phyloP scores from a whole-genome alignment of 1,139 yeast species.

The Barnettozyma hawaiiensis region DNA sequence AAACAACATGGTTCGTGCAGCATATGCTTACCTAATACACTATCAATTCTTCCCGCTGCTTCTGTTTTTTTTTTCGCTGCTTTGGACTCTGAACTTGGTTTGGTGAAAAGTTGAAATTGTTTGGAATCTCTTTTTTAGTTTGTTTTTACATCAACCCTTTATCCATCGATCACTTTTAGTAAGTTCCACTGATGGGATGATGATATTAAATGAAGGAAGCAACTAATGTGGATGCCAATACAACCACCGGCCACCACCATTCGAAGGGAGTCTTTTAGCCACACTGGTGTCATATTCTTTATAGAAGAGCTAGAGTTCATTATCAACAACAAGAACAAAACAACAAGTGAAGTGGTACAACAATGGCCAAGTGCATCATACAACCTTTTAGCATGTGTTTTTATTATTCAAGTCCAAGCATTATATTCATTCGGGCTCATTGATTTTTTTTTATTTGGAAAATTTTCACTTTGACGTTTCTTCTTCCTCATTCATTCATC shows the following conservation, averaged over 20 bases:
- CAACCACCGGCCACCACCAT: background rate
- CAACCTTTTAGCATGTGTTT: background rate
- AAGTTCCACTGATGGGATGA: conserved; percentile 6
- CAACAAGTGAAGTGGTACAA: background rate
- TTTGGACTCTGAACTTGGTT: background rate
- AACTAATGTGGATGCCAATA: background rate
- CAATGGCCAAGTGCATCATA: background rate
- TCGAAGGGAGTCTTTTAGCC: no score
- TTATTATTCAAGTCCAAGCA: background rate
- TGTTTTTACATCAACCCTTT: conserved; percentile 10
- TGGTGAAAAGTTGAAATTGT: conserved; percentile 9
- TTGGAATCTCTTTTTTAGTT: conserved; percentile 6
- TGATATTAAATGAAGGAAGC: background rate
- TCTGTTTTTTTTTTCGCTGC: no score
- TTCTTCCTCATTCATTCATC: background rate
- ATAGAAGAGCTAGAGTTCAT: no score
- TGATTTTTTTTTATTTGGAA: background rate
- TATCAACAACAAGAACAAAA: no score
- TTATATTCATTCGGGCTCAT: background rate
- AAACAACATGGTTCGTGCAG: background rate
- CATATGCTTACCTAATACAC: background rate
- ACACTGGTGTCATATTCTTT: no score
- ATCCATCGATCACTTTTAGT: conserved; percentile 11
- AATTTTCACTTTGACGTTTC: background rate
- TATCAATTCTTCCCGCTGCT: no score